Conservation (phyloP, 2,329 filamentous ascomycete species). For the Geosmithia flava region DNA sequence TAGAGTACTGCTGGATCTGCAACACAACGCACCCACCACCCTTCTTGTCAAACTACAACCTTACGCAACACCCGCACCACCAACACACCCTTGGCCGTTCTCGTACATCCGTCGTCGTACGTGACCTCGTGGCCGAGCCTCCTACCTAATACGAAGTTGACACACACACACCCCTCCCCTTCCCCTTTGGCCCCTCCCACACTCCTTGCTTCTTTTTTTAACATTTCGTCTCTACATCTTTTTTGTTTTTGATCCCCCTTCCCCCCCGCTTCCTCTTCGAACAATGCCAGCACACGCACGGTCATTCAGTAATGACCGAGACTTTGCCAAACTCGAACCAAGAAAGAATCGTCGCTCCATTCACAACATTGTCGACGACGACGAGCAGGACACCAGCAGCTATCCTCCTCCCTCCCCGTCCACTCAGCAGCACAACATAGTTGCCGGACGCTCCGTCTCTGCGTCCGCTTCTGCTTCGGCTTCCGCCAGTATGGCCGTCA, state of each 20-base stretch:
- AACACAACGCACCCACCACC: too few relatives aligned
- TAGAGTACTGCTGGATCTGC: too few relatives aligned
- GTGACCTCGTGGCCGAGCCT: too few relatives aligned
- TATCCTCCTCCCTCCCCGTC: not conserved
- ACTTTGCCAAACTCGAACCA: constrained; percentile 2
- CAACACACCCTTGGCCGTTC: too few relatives aligned
- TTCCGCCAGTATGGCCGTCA: not conserved
- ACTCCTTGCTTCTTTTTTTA: not conserved
- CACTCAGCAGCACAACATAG: too few relatives aligned
- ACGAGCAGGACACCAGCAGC: not conserved
- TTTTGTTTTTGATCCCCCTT: not conserved
- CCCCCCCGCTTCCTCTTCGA: not conserved
- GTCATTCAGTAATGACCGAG: constrained; percentile 5
- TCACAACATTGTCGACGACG: not conserved
- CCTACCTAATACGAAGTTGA: too few relatives aligned
- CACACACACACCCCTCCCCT: too few relatives aligned
- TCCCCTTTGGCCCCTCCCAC: too few relatives aligned
- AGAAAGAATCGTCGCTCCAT: constrained; percentile 1
- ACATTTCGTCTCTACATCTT: not conserved
- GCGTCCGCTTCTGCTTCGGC: not conserved
- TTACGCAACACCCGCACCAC: too few relatives aligned
- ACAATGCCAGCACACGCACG: constrained; percentile 3
- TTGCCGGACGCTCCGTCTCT: not conserved
- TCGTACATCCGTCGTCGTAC: too few relatives aligned
- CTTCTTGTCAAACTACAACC: too few relatives aligned